Evolutionary conservation across 345 rosid species (phyloP).

Genomic region (Ailanthus altissimus): DNA sequence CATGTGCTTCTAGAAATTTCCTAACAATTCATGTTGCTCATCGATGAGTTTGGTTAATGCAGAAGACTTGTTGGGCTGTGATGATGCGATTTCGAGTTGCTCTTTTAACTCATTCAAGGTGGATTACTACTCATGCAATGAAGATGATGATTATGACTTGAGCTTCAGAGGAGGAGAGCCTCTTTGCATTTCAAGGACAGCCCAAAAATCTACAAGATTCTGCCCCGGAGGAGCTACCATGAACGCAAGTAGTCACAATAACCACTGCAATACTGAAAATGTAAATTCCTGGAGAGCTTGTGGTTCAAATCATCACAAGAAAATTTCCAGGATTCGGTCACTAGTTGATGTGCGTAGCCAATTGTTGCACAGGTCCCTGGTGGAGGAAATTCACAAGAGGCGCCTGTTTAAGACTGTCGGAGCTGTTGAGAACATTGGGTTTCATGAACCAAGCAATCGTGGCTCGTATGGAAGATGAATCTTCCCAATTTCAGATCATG

Average conservation of each 20-base stretch:
- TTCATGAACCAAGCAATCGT: slow-evolving; percentile 35
- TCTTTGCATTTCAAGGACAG: slow-evolving; percentile 21
- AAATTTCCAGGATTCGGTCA: slow-evolving; percentile 47
- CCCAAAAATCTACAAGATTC: slow-evolving; percentile 40
- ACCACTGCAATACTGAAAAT: neutral
- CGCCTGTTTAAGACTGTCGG: slow-evolving; percentile 70
- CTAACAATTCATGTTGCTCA: too few relatives aligned
- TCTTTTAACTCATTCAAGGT: slow-evolving; percentile 46
- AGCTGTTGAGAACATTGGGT: slow-evolving; percentile 61
- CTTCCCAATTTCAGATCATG: slow-evolving; percentile 13
- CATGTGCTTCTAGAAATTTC: too few relatives aligned
- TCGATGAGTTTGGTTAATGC: slow-evolving; percentile 21
- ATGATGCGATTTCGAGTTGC: slow-evolving; percentile 55
- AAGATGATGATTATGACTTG: slow-evolving; percentile 38
- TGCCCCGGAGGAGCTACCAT: slow-evolving; percentile 34
- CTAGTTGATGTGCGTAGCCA: slow-evolving; percentile 74
- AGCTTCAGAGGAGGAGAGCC: slow-evolving; percentile 29
- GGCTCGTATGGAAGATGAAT: neutral
- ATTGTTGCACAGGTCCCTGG: slow-evolving; percentile 65
- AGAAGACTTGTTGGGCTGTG: slow-evolving; percentile 38
- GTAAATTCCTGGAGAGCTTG: slow-evolving; percentile 21
- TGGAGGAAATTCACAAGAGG: slow-evolving; percentile 69
- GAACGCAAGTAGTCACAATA: neutral
- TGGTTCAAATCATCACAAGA: slow-evolving; percentile 25
- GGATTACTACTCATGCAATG: slow-evolving; percentile 44